phyloP scores from a whole-genome alignment of 225 moss, liverwort and hornwort species.

The Bryum argenteum region DNA sequence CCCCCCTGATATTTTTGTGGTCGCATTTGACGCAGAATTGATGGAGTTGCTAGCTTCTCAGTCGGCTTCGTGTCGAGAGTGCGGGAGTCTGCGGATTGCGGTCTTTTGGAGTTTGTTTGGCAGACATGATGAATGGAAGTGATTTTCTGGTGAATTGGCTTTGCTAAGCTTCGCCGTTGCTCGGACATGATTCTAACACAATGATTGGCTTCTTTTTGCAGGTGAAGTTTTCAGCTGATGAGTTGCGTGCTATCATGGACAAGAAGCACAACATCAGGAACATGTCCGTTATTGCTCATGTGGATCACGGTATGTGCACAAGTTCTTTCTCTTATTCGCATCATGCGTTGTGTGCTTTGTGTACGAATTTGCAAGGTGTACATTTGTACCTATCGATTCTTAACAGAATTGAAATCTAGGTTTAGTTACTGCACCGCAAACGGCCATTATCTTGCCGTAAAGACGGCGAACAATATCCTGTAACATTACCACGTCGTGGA shows the following conservation, averaged over 20 bases:
- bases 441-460: too few relatives aligned
- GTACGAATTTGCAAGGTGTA: too few relatives aligned
- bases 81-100: neutral
- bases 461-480: too few relatives aligned
- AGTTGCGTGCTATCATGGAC: slow-evolving; percentile 59
- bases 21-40: neutral
- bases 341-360: too few relatives aligned
- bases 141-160: neutral
- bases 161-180: neutral
- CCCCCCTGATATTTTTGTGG: neutral
- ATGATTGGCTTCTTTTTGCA: neutral
- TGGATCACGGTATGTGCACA: slow-evolving; percentile 68
- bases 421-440: too few relatives aligned
- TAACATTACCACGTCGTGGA: too few relatives aligned
- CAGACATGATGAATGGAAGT: neutral
- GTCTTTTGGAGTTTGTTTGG: neutral
- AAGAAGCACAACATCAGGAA: slow-evolving; percentile 67
- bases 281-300: slow-evolving; percentile 65
- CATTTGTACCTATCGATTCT: too few relatives aligned
- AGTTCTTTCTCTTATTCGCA: too few relatives aligned
- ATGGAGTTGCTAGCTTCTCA: neutral
- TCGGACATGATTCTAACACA: neutral
- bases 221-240: slow-evolving; percentile 65
- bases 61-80: neutral
- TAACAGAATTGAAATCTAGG: too few relatives aligned